Conservation (phyloP, 345 rosid species). For the Gossypium herbaceum region DNA sequence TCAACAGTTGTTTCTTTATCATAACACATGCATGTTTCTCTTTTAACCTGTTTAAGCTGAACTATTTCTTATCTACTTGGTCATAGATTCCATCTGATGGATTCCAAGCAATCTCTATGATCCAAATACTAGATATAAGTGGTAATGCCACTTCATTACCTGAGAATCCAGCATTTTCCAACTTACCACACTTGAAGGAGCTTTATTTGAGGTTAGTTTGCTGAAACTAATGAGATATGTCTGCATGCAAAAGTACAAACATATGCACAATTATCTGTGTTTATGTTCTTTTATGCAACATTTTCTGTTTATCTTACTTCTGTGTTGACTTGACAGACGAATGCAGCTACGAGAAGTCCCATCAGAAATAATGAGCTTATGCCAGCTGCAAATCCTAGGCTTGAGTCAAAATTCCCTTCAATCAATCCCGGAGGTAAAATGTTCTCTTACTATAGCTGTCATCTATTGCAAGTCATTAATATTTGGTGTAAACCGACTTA, state of each 20-base stretch:
- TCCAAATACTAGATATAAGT: conserved; percentile 79
- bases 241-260: neutral
- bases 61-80: conserved; percentile 19
- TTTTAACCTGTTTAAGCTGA: conserved; percentile 19
- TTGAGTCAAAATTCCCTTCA: conserved; percentile 79
- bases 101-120: conserved; percentile 59
- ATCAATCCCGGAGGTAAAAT: conserved; percentile 56
- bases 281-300: neutral
- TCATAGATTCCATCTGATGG: conserved; percentile 71
- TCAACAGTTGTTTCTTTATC: conserved; percentile 20
- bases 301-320: conserved; percentile 13
- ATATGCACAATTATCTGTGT: neutral
- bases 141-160: conserved; percentile 57
- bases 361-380: conserved; percentile 53
- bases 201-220: conserved; percentile 75
- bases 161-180: conserved; percentile 55
- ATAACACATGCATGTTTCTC: neutral
- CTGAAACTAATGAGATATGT: conserved; percentile 13
- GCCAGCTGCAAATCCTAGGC: conserved; percentile 60
- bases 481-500: neutral
- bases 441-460: neutral
- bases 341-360: conserved; percentile 65
- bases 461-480: neutral
- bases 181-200: conserved; percentile 68
- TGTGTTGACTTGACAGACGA: conserved; percentile 45